Evolutionary conservation across 2,329 filamentous ascomycete genomes (phyloP).

Genomic region (Amauroascus verrucosus): DNA sequence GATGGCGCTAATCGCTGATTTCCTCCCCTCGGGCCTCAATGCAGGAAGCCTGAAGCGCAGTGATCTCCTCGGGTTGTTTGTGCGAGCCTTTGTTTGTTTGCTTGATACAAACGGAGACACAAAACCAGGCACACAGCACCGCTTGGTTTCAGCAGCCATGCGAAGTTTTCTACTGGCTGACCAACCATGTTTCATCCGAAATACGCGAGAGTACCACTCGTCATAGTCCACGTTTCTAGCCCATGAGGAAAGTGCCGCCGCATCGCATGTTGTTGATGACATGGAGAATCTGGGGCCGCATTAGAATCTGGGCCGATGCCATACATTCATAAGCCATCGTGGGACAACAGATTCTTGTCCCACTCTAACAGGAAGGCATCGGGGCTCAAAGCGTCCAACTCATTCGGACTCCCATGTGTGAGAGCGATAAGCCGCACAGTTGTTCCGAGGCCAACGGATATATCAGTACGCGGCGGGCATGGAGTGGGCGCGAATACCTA

Average conservation of each 20-base stretch:
- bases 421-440: neutral
- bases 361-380: neutral
- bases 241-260: neutral
- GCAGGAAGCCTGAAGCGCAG: neutral
- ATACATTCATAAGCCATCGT: neutral
- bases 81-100: neutral
- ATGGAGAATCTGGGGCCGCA: constrained; percentile 1
- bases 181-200: neutral
- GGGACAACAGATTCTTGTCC: neutral
- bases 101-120: neutral
- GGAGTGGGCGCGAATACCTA: neutral
- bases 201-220: neutral
- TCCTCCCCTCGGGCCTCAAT: neutral
- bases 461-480: neutral
- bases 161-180: neutral
- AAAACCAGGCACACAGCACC: neutral
- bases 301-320: neutral
- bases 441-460: neutral
- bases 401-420: neutral
- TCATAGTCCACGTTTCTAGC: neutral
- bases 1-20: neutral
- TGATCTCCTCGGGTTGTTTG: neutral
- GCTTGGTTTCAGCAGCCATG: neutral
- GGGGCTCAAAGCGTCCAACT: neutral
- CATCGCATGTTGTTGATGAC: neutral